Base-by-base conservation (phyloP, 148 eudicot genomes). In the Cornus florida region DNA sequence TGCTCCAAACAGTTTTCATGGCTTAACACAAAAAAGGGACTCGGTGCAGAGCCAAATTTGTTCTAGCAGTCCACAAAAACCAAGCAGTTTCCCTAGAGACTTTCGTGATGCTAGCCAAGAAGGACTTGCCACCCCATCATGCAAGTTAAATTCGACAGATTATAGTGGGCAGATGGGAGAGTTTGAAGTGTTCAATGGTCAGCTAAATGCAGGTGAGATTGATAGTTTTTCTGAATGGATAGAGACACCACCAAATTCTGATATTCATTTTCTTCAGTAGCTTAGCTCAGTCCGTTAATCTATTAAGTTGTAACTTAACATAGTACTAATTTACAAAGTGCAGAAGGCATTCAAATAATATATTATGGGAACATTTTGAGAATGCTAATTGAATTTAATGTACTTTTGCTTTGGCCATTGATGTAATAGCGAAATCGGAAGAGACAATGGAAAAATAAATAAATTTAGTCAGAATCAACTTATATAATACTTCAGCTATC, bases 401-500 rank as follows among this genome's bases (percentile, higher is more conserved):
- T 2, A 35, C 38, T 35, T 35, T 35, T 35, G 38, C 38, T 35
- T 35, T 35, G 1, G 2, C 38, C 2, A 43, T 43, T 43, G 48
- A 43, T 43, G 48, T 43, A 9, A 6, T 43, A 43, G 6, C 48
- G 48, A 43, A 9, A 7, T 43, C 6, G 48, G 48, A 35, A 35
- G 4, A 43, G 48, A 43, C 4, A 43, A 43, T 43, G 8, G 43
- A 4, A 7, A 39, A 39, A 39, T 39, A 39, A 39, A 39, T 39
- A 39, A 39, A 39, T 39, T 39, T 39, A 4, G 0, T 39, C 43
- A 39, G 7, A 39, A 39, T 28, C 28, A 28, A 28, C 28, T 28
- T 0, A n/a, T 19, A 78, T 38, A 48, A 57, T 24, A 59, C 67
- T 78, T 83, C 76, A 86, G 76, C 77, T 79, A 73, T 78, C 76